phyloP scores from a whole-genome alignment of 306 rosid species.

The Boehmeria nivea region DNA sequence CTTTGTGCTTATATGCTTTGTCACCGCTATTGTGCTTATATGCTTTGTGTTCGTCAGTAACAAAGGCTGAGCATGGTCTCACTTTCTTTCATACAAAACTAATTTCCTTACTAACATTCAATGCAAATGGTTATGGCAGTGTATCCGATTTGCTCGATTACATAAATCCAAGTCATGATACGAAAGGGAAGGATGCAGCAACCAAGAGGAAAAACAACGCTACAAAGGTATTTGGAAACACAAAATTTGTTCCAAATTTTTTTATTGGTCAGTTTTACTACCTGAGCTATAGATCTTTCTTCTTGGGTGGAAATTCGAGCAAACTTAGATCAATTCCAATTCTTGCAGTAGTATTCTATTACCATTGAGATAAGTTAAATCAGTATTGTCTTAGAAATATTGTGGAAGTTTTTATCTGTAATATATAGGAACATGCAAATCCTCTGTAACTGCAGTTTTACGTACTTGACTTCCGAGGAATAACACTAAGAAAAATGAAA shows the following conservation, averaged over 20 bases:
- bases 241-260: not conserved
- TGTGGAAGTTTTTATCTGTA: no score
- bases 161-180: slow-evolving; percentile 73
- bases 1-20: no score
- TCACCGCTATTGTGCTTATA: no score
- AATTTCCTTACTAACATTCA: slow-evolving; percentile 1
- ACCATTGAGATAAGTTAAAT: no score
- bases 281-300: not conserved
- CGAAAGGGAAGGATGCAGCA: slow-evolving; percentile 65
- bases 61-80: slow-evolving; percentile 1
- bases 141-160: slow-evolving; percentile 98
- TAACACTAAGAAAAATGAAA: no score
- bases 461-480: no score
- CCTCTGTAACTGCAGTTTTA: no score
- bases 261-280: not conserved
- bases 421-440: no score
- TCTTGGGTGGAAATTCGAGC: not conserved
- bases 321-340: no score
- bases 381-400: no score
- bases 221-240: slow-evolving; percentile 40
- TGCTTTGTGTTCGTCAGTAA: not conserved
- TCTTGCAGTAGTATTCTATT: no score
- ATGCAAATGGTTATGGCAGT: slow-evolving; percentile 45
- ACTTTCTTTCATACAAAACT: not conserved
- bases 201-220: slow-evolving; percentile 68